Conservation (phyloP, 1,284 basidiomycete species). For the Leccinum subatratum region DNA sequence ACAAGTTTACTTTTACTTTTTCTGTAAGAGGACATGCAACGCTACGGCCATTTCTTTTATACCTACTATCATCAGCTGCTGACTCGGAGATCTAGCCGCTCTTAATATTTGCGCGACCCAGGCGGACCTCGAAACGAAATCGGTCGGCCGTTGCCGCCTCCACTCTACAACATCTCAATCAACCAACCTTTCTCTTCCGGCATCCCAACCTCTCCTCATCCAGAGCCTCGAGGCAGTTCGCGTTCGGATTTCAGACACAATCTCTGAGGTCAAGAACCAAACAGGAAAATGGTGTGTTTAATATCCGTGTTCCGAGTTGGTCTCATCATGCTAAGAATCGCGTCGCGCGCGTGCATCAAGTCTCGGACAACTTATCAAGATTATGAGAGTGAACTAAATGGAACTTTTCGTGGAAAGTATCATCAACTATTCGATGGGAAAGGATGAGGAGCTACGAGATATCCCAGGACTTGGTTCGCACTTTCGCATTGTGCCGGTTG, state of each 20-base stretch:
- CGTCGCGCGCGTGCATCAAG: constrained; percentile 37
- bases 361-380: constrained; percentile 82
- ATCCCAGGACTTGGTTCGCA: constrained; percentile 84
- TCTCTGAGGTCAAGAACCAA: constrained; percentile 97
- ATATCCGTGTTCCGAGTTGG: neutral
- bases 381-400: constrained; percentile 78
- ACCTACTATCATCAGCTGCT: too few relatives aligned
- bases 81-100: too few relatives aligned
- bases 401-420: constrained; percentile 82
- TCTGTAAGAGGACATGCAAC: too few relatives aligned
- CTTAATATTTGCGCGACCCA: too few relatives aligned
- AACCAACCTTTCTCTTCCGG: too few relatives aligned
- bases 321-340: constrained; percentile 10
- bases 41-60: too few relatives aligned
- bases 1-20: too few relatives aligned
- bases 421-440: constrained; percentile 76
- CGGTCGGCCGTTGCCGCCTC: too few relatives aligned
- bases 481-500: neutral
- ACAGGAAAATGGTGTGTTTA: constrained; percentile 84
- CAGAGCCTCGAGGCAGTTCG: too few relatives aligned
- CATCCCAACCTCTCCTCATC: too few relatives aligned
- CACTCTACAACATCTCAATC: too few relatives aligned
- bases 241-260: constrained; percentile 57
- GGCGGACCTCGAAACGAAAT: too few relatives aligned
- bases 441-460: constrained; percentile 88